Percentiles rank a stretch among this genome's conserved stretches.
phyloP scores from a whole-genome alignment of 2,329 filamentous ascomycete genomes.

The Beauveria varroae region DNA sequence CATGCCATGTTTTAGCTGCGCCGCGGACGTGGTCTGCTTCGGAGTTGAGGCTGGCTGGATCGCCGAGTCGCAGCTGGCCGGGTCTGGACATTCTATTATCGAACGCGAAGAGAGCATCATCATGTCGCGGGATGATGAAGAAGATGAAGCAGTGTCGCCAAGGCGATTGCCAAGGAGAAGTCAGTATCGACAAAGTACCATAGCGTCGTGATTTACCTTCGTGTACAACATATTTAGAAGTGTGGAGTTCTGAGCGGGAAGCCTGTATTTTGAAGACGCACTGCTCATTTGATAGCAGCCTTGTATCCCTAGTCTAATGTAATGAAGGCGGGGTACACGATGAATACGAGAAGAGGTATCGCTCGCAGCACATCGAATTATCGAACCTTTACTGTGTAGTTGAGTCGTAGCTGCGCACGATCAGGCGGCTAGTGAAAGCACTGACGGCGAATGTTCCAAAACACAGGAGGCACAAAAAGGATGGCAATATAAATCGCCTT shows the following conservation, averaged over 20 bases:
- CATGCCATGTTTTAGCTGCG: slow-evolving; percentile 45
- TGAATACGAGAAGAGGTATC: background rate
- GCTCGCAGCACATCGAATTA: too few species aligned
- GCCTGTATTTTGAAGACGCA: background rate
- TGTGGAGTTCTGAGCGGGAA: background rate
- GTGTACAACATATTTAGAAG: background rate
- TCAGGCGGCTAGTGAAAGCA: background rate
- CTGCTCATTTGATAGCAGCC: background rate
- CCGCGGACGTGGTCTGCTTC: slow-evolving; percentile 49
- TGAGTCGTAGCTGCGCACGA: background rate
- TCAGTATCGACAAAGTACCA: background rate
- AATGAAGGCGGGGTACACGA: background rate
- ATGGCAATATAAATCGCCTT: background rate
- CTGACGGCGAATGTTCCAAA: background rate
- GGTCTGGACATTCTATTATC: slow-evolving; percentile 26
- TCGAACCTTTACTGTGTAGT: background rate
- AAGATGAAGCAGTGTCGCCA: slow-evolving; percentile 15
- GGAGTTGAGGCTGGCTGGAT: slow-evolving; percentile 53
- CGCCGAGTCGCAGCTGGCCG: slow-evolving; percentile 42
- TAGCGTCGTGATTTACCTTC: background rate
- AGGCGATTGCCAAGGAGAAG: slow-evolving; percentile 20
- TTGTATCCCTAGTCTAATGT: background rate
- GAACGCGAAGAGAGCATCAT: slow-evolving; percentile 37
- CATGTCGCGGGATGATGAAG: slow-evolving; percentile 21
- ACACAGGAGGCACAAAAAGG: background rate